phyloP scores from a whole-genome alignment of 2,329 filamentous ascomycete genomes.

The Graphilbum sp. region DNA sequence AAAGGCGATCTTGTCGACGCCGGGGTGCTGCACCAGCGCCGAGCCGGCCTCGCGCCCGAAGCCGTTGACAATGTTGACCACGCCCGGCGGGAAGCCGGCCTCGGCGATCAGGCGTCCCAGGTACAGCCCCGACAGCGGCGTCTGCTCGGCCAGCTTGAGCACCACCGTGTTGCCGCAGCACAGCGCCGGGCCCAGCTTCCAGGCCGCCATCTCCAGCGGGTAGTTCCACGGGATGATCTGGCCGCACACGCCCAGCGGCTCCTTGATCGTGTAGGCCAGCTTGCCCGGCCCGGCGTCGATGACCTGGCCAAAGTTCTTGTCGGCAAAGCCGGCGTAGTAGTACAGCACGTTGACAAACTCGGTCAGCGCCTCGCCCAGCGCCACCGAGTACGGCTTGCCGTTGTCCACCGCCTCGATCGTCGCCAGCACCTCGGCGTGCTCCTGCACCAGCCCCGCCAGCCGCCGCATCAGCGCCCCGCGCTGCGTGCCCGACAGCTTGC shows the following conservation, averaged over 20 bases:
- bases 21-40: constrained; percentile 45
- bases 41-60: constrained; percentile 48
- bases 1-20: constrained; percentile 56
- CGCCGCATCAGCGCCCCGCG: constrained; percentile 53
- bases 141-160: constrained; percentile 49
- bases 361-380: constrained; percentile 45
- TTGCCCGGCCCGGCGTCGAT: constrained; percentile 55
- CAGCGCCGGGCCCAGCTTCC: constrained; percentile 60
- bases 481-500: constrained; percentile 47
- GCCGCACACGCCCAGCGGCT: constrained; percentile 64
- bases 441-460: constrained; percentile 51
- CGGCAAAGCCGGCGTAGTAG: constrained; percentile 67
- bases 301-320: constrained; percentile 66
- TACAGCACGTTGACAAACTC: constrained; percentile 34
- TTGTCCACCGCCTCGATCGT: constrained; percentile 62
- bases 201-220: constrained; percentile 58
- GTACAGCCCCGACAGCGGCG: constrained; percentile 44
- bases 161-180: constrained; percentile 48
- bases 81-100: constrained; percentile 60
- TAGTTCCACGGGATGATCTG: constrained; percentile 74
- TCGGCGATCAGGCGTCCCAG: constrained; percentile 51
- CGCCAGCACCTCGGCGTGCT: constrained; percentile 36
- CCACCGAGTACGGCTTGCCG: constrained; percentile 56
- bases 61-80: constrained; percentile 58
- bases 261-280: constrained; percentile 59